A percentile compares a stretch with the other conserved stretches of the same genome.
Evolutionary conservation across 176 grass and related monocot genomes (phyloP).

Genomic region (Aegilops longissima): DNA sequence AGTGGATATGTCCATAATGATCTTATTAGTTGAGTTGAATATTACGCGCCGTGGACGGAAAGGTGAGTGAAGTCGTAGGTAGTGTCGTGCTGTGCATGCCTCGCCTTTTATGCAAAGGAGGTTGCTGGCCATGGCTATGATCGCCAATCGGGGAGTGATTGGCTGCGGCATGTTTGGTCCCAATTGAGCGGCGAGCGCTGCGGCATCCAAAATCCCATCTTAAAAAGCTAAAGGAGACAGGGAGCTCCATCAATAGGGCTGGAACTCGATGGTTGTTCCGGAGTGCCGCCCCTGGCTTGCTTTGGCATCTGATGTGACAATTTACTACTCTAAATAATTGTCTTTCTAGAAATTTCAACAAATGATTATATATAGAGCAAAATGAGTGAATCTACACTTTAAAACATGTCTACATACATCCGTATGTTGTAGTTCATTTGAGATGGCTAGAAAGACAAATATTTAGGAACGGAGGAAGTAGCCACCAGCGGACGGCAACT

Average conservation of each 20-base stretch:
- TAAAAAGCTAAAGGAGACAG: constrained; percentile 53
- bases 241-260: constrained; percentile 52
- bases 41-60: neutral
- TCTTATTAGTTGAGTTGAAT: neutral
- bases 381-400: too few relatives aligned
- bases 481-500: neutral
- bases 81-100: neutral
- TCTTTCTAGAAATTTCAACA: too few relatives aligned
- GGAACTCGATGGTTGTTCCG: constrained; percentile 52
- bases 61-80: neutral
- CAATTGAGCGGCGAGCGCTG: neutral
- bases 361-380: too few relatives aligned
- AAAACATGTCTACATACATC: too few relatives aligned
- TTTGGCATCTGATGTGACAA: constrained; percentile 46
- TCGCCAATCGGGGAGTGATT: constrained; percentile 24
- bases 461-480: too few relatives aligned
- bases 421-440: too few relatives aligned
- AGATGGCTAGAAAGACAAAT: too few relatives aligned
- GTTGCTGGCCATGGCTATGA: constrained; percentile 8
- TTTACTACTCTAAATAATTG: neutral
- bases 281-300: constrained; percentile 34
- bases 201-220: constrained; percentile 53
- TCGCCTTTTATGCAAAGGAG: neutral
- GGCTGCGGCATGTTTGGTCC: constrained; percentile 38
- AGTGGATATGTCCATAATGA: neutral